These are phyloP conservation scores for Penicillium alfredii DNA, from an alignment of 495 filamentous ascomycete genomes.

Conservation along the genomic window DNA sequence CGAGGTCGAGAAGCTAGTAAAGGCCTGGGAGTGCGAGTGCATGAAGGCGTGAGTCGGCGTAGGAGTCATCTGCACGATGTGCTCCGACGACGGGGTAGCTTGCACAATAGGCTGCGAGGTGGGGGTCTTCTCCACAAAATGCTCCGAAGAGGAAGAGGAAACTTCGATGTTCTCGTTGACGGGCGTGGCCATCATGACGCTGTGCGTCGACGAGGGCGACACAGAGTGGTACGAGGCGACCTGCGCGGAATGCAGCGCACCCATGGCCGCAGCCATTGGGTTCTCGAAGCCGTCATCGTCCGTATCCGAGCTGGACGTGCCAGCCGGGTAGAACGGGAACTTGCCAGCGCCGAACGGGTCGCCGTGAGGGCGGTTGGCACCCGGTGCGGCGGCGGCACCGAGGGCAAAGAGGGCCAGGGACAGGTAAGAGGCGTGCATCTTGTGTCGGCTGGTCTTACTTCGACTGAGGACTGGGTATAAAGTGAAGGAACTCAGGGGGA, in stretches of 20 bases:
- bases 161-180: too few species aligned
- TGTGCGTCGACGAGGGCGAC: not conserved
- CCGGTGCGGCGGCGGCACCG: slow-evolving; percentile 17
- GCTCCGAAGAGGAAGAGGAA: too few species aligned
- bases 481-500: slow-evolving; percentile 16
- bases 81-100: too few species aligned
- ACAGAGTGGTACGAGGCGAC: too few species aligned
- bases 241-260: slow-evolving; percentile 8
- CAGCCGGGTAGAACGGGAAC: slow-evolving; percentile 16
- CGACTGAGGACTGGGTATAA: slow-evolving; percentile 4
- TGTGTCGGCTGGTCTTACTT: slow-evolving; percentile 1
- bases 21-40: slow-evolving; percentile 1
- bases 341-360: slow-evolving; percentile 9
- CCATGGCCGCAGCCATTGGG: slow-evolving; percentile 14
- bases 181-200: not conserved
- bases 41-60: slow-evolving; percentile 3
- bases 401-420: slow-evolving; percentile 22
- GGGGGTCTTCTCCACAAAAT: too few species aligned
- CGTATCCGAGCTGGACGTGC: slow-evolving; percentile 4
- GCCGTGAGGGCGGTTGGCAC: slow-evolving; percentile 5
- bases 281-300: slow-evolving; percentile 15
- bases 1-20: too few species aligned
- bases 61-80: not conserved
- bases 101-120: too few species aligned
- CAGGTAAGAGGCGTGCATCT: slow-evolving; percentile 22